Conservation (phyloP, 1,139 yeast genomes). For the Magnusiomyces ingens region DNA sequence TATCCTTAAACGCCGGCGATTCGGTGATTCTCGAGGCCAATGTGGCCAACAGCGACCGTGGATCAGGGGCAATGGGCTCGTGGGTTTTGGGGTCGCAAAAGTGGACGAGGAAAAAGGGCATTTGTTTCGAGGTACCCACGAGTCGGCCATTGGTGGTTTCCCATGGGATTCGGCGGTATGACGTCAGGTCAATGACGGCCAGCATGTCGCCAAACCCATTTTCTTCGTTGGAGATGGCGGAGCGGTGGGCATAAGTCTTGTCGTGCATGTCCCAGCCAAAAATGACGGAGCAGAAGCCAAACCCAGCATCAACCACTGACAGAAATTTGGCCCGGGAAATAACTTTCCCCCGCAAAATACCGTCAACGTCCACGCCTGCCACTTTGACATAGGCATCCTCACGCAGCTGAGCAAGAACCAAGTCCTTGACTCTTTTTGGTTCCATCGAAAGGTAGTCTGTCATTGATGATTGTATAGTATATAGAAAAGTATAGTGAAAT, state of each 20-base stretch:
- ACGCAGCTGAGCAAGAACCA: slow-evolving; percentile 13
- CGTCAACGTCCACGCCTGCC: slow-evolving; percentile 36
- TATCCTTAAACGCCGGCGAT: slow-evolving; percentile 8
- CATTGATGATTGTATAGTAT: neutral
- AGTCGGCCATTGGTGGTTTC: slow-evolving; percentile 20
- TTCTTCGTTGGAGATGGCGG: slow-evolving; percentile 28
- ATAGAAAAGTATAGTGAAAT: neutral
- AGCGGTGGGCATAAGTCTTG: slow-evolving; percentile 26
- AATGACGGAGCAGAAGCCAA: slow-evolving; percentile 34
- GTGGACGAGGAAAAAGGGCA: slow-evolving; percentile 29
- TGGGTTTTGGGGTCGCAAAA: slow-evolving; percentile 26
- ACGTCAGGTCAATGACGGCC: slow-evolving; percentile 28
- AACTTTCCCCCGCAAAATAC: slow-evolving; percentile 34
- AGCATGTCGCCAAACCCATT: slow-evolving; percentile 33
- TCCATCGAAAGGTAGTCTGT: neutral
- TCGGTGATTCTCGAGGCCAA: slow-evolving; percentile 20
- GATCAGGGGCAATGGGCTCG: slow-evolving; percentile 31
- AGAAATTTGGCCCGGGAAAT: slow-evolving; percentile 30
- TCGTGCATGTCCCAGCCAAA: slow-evolving; percentile 38
- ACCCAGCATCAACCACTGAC: slow-evolving; percentile 26
- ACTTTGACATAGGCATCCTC: slow-evolving; percentile 29
- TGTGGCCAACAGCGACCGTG: slow-evolving; percentile 27
- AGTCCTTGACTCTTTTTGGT: neutral
- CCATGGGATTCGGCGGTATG: slow-evolving; percentile 31
- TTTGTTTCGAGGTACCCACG: neutral